Base-by-base conservation (phyloP, 768 basidiomycete genomes). In the Rhodotorula paludigena region DNA sequence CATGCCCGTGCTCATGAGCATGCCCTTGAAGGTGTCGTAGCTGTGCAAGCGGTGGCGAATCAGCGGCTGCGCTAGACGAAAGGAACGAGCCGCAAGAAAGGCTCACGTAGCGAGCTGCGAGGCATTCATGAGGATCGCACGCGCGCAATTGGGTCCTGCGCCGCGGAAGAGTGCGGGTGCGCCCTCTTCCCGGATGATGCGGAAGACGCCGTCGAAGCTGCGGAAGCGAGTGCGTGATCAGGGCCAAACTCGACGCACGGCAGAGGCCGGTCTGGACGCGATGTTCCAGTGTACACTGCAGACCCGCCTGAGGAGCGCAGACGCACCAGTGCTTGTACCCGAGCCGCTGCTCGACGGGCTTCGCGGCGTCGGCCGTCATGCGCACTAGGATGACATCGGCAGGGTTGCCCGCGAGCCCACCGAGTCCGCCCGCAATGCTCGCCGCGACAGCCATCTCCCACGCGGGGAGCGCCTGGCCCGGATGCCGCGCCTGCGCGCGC, bases 391-490 rank as follows among this genome's bases (percentile, higher is more conserved):
- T 64, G 20, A 76, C 73, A 33, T 76, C 75, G 4, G 73, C 73
- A 32, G 75, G 75, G 59, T 76, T 76, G 4, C 75, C 75, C 2
- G 75, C 75, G 20, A 76, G 36, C 2, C 75, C 75, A 5, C 75
- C 75, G 6, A 64, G 49, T 8, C 67, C 74, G 5, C 75, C 75
- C 0, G 75, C 75, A 5, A 63, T 28, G 11, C 61, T 54, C n/a
- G 72, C 75, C 8, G 68, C 65, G 2, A 71, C 2, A 0, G 70
- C 72, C 57, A 76, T 62, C 56, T 76, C 69, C 61, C 53, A 54
- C 25, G 57, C 70, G 0, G 69, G 53, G 5, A 70, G 51, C 8
- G 56, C 1, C 47, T 35, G 32, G 30, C 70, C 66, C 14, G 23
- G 23, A 36, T 57, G 54, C 41, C 53, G 54, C 33, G 28, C 38